phyloP scores from a whole-genome alignment of 345 rosid genomes.

The Pistacia atlantica region DNA sequence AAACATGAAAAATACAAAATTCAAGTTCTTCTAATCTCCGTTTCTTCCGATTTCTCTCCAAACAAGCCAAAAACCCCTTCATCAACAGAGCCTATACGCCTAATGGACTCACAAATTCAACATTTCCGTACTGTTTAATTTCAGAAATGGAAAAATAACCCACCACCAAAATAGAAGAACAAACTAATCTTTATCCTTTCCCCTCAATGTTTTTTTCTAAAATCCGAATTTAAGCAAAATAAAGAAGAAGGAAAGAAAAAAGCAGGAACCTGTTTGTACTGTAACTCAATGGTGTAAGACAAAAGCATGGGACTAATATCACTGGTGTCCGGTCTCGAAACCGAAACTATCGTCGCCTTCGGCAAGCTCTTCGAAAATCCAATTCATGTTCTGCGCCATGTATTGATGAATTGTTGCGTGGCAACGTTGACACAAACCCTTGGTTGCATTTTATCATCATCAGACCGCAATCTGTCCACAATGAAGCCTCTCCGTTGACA shows the following conservation, averaged over 20 bases:
- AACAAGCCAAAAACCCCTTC: neutral
- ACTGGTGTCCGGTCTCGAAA: conserved; percentile 70
- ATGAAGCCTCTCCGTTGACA: conserved; percentile 70
- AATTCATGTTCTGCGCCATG: conserved; percentile 27
- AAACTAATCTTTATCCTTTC: neutral
- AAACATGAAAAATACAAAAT: neutral
- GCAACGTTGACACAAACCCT: neutral
- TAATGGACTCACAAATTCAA: neutral
- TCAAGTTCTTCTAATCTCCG: neutral
- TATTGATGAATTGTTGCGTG: conserved; percentile 22
- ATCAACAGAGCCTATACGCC: neutral
- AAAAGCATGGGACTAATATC: conserved; percentile 90
- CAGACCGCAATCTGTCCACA: conserved; percentile 28
- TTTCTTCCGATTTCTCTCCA: neutral
- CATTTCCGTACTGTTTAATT: neutral
- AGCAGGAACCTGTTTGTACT: conserved; percentile 61
- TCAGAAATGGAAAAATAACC: neutral
- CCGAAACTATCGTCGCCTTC: conserved; percentile 60
- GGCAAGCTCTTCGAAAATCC: conserved; percentile 81
- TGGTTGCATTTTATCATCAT: conserved; percentile 14
- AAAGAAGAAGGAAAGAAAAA: neutral
- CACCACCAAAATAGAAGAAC: neutral
- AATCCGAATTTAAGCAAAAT: neutral
- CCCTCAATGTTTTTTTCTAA: neutral
- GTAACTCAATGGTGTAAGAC: conserved; percentile 78